Base-by-base conservation (phyloP, 768 basidiomycete species). In the Russula emetica region DNA sequence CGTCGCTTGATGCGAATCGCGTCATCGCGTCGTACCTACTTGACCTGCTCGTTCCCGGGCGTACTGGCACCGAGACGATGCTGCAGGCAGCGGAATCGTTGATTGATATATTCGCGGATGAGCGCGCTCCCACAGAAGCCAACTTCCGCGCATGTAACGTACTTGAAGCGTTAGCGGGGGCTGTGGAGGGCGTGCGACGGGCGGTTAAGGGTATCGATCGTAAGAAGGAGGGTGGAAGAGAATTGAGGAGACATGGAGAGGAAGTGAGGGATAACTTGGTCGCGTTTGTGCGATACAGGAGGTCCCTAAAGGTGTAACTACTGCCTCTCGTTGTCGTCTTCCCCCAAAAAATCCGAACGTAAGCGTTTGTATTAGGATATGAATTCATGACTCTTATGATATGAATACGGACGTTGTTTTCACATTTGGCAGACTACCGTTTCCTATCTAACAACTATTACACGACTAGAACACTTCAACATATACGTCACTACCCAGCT, bases 91-190 rank as follows among this genome's bases (percentile, higher is more conserved):
- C 83, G 10, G 92, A 94, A 16, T 90, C 90, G 28, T 77, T 97
- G 51, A 90, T 97, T 62, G 94, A 97, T 72, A 92, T 96, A 57
- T 98, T 90, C 73, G 92, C 94, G 4, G 94, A 98, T 75, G 94
- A 98, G 74, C 80, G 75, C 9, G 73, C 84, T 59, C 81, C 87
- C 0, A 94, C 90, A 71, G 94, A 98, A 72, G 71, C 84, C 62
- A 92, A 92, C 72, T 94, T 94, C 78, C 81, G 84, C 49, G 76
- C 85, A 61, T 83, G 83, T 0, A 72, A 75, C 16, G 90, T 82
- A 70, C 74, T 88, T 0, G 79, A 78, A 20, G 76, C 75, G 56
- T 80, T 94, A 7, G 76, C 74, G 16, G 79, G 76, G n/a, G 82
- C 83, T 57, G 78, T 88, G 11, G 87, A 86, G 50, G 81, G 81